Conservation (phyloP, 257 asterid species). For the Mitragyna speciosa region DNA sequence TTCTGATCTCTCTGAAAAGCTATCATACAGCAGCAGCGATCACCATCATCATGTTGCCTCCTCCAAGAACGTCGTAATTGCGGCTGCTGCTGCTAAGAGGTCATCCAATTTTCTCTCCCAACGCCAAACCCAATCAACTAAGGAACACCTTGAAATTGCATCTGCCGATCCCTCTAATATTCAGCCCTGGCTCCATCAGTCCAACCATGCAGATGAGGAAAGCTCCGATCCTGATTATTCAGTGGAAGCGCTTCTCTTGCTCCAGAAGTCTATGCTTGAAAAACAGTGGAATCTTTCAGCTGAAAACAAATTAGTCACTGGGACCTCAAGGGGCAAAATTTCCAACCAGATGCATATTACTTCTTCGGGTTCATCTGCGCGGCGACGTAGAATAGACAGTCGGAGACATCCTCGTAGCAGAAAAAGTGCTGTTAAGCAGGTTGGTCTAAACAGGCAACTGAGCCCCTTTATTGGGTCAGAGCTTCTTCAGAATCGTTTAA, state of each 20-base stretch:
- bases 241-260: slow-evolving; percentile 72
- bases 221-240: slow-evolving; percentile 32
- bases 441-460: slow-evolving; percentile 31
- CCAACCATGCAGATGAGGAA: slow-evolving; percentile 28
- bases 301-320: slow-evolving; percentile 16
- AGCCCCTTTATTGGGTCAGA: slow-evolving; percentile 49
- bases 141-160: slow-evolving; percentile 45
- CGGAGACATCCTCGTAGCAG: slow-evolving; percentile 34
- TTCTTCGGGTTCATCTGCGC: slow-evolving; percentile 71
- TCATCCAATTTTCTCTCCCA: slow-evolving; percentile 36
- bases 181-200: slow-evolving; percentile 36
- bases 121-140: slow-evolving; percentile 38
- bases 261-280: slow-evolving; percentile 89
- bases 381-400: slow-evolving; percentile 63
- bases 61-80: slow-evolving; percentile 31
- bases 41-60: slow-evolving; percentile 34
- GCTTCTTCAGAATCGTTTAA: slow-evolving; percentile 55
- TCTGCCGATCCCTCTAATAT: slow-evolving; percentile 30
- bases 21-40: slow-evolving; percentile 22
- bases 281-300: slow-evolving; percentile 85
- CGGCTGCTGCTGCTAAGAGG: slow-evolving; percentile 30
- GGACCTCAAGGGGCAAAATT: slow-evolving; percentile 20
- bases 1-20: slow-evolving; percentile 67
- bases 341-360: slow-evolving; percentile 41
- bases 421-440: slow-evolving; percentile 27